Evolutionary conservation across 371 early-diverging fungal species (phyloP).

Genomic region (Mucor indicus): DNA sequence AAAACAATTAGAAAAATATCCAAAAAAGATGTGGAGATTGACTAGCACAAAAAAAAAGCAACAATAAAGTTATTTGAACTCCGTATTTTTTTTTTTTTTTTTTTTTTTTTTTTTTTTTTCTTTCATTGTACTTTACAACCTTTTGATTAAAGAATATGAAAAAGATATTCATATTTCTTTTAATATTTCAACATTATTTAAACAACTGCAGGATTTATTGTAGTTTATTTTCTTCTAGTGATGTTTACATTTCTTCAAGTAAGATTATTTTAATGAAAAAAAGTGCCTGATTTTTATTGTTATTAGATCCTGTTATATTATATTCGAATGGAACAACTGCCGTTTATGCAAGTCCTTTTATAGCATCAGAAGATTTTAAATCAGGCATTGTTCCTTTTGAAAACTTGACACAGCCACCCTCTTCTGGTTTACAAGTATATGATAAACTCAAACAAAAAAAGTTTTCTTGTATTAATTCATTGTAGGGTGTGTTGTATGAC

Average conservation of each 20-base stretch:
- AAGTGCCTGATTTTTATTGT: not conserved
- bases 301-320: constrained; percentile 27
- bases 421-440: constrained; percentile 26
- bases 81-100: constrained; percentile 3
- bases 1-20: constrained; percentile 58
- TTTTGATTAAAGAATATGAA: not conserved
- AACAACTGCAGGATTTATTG: constrained; percentile 5
- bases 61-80: constrained; percentile 2
- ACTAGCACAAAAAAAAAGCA: constrained; percentile 5
- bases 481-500: constrained; percentile 45
- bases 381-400: constrained; percentile 34
- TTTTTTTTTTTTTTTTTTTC: constrained; percentile 3
- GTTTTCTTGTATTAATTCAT: not conserved
- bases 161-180: not conserved
- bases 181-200: not conserved
- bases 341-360: constrained; percentile 10
- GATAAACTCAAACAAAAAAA: not conserved
- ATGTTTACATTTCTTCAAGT: constrained; percentile 40
- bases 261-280: constrained; percentile 2
- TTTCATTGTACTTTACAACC: not conserved
- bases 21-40: constrained; percentile 43
- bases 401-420: constrained; percentile 28
- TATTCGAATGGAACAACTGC: constrained; percentile 34
- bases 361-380: constrained; percentile 23
- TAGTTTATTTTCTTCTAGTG: constrained; percentile 32